Conservation (phyloP, 345 rosid genomes). For the Hypericum perforatum region DNA sequence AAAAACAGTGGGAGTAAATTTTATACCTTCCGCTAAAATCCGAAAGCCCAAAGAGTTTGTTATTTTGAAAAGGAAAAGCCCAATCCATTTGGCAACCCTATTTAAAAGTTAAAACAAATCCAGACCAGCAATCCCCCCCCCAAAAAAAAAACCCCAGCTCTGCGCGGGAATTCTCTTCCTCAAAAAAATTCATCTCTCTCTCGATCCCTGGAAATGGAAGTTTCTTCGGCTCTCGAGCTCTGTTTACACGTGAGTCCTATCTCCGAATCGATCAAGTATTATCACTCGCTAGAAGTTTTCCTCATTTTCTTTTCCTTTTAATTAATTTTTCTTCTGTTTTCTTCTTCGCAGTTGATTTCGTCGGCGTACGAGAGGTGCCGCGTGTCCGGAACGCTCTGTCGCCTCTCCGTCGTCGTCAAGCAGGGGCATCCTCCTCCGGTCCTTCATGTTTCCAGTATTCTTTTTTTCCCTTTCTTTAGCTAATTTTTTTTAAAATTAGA, state of each 20-base stretch:
- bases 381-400: slow-evolving; percentile 47
- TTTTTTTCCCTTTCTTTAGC: neutral
- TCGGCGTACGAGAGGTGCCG: slow-evolving; percentile 72
- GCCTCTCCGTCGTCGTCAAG: slow-evolving; percentile 51
- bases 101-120: too few species aligned
- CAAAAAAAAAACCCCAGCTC: too few species aligned
- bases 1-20: too few species aligned
- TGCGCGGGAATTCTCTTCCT: too few species aligned
- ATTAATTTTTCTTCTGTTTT: too few species aligned
- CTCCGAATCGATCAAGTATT: neutral
- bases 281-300: neutral
- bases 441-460: slow-evolving; percentile 48
- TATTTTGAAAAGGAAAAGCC: too few species aligned
- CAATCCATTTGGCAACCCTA: too few species aligned
- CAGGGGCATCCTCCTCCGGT: slow-evolving; percentile 15
- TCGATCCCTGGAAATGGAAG: neutral
- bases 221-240: neutral
- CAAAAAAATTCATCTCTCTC: too few species aligned
- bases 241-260: neutral
- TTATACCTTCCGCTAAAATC: too few species aligned
- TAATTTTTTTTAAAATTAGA: too few species aligned
- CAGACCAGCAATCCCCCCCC: too few species aligned
- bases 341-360: slow-evolving; percentile 46
- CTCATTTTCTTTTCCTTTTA: neutral
- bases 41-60: too few species aligned